phyloP scores from a whole-genome alignment of 306 rosid genomes.

The Urtica urens region DNA sequence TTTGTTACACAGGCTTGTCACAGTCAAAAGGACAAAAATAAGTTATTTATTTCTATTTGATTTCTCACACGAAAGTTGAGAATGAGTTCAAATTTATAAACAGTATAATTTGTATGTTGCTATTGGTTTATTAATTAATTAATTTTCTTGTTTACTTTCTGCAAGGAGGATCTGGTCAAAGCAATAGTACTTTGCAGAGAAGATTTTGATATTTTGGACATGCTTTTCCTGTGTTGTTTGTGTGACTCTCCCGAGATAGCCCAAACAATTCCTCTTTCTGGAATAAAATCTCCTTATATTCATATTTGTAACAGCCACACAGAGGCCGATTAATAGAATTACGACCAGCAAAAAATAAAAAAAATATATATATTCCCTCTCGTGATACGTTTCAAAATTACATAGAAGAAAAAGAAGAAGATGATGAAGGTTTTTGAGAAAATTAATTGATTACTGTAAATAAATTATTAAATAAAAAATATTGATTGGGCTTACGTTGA shows the following conservation, averaged over 20 bases:
- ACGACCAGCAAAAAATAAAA: not conserved
- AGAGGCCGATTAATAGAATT: too few species aligned
- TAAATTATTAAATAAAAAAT: constrained; percentile 16
- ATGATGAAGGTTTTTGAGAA: not conserved
- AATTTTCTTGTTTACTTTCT: not conserved
- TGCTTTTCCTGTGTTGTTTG: constrained; percentile 45
- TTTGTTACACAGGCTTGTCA: constrained; percentile 40
- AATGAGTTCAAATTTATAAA: not conserved
- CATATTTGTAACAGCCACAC: not conserved
- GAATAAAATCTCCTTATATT: constrained; percentile 26
- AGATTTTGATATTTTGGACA: constrained; percentile 34
- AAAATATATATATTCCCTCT: not conserved
- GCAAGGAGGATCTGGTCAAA: constrained; percentile 51
- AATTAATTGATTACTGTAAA: not conserved
- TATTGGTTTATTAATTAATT: not conserved
- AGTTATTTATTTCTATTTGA: not conserved
- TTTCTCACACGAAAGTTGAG: not conserved
- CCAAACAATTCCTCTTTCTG: constrained; percentile 10
- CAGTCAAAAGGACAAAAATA: constrained; percentile 25
- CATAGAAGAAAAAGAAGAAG: not conserved
- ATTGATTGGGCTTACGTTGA: constrained; percentile 51
- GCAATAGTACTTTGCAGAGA: constrained; percentile 36
- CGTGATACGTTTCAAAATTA: not conserved
- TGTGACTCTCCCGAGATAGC: constrained; percentile 29
- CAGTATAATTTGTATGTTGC: not conserved